phyloP scores from a whole-genome alignment of 805 yeast species.

The Cyberlindnera nakhonratchasimensis region DNA sequence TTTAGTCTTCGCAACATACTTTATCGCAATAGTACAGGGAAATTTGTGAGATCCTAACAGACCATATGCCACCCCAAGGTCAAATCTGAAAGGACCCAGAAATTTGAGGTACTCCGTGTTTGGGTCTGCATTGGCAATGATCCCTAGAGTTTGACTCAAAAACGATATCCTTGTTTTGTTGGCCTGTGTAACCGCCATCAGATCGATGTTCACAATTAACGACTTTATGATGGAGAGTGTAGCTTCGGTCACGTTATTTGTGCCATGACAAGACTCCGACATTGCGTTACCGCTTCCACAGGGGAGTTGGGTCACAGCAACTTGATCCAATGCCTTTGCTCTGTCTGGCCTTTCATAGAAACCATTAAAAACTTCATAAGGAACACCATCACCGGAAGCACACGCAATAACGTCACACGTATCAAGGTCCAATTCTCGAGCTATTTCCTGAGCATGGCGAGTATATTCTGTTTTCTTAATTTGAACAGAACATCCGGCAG shows the following conservation, averaged over 20 bases:
- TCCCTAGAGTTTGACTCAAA: constrained; percentile 81
- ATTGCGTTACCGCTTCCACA: constrained; percentile 97
- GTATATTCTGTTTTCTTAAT: constrained; percentile 59
- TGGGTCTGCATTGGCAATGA: constrained; percentile 88
- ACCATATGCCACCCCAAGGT: constrained; percentile 70
- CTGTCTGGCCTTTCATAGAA: constrained; percentile 65
- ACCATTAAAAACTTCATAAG: constrained; percentile 92
- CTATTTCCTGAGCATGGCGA: constrained; percentile 80
- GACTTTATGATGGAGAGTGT: constrained; percentile 74
- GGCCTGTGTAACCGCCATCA: constrained; percentile 75
- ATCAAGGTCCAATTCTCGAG: constrained; percentile 46
- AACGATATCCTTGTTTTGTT: constrained; percentile 59
- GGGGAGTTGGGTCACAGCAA: constrained; percentile 80
- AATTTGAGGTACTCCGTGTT: constrained; percentile 88
- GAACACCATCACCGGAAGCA: constrained; percentile 95
- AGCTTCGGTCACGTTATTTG: constrained; percentile 61
- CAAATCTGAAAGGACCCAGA: constrained; percentile 83
- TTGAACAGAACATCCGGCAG: constrained; percentile 56
- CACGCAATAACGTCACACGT: constrained; percentile 77
- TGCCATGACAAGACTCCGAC: constrained; percentile 74
- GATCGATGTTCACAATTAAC: constrained; percentile 57
- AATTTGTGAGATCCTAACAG: constrained; percentile 55
- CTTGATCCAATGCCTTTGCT: constrained; percentile 53
- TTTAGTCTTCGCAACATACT: constrained; percentile 54
- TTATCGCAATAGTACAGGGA: constrained; percentile 78